A percentile compares a stretch with the other conserved stretches of the same genome.
Conservation (phyloP, 768 basidiomycete genomes). For the Mycena chlorophos region DNA sequence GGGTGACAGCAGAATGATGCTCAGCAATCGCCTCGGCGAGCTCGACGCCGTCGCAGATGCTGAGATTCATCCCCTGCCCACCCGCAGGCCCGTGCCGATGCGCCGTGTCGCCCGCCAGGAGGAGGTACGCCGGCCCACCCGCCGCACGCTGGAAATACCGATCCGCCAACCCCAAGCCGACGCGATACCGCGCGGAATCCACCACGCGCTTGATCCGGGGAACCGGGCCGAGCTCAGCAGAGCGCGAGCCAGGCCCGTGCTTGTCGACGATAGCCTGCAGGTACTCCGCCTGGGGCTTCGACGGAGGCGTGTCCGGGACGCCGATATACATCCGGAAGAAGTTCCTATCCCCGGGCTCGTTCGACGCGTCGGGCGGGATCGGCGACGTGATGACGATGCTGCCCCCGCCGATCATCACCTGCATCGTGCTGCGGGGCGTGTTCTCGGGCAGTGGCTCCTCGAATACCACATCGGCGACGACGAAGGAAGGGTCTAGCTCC, state of each 20-base stretch:
- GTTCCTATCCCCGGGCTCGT: neutral
- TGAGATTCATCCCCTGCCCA: slow-evolving; percentile 12
- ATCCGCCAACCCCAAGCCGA: neutral
- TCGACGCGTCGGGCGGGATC: no score
- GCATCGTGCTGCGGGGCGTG: neutral
- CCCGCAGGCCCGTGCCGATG: slow-evolving; percentile 9
- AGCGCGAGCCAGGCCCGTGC: slow-evolving; percentile 10
- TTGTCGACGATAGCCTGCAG: slow-evolving; percentile 11
- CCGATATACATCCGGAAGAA: slow-evolving; percentile 14
- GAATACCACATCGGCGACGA: neutral
- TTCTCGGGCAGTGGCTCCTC: neutral
- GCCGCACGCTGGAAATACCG: neutral
- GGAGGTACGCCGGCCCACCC: neutral
- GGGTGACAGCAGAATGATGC: no score
- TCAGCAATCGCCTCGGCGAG: slow-evolving; percentile 37
- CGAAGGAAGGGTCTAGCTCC: neutral
- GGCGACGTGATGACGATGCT: slow-evolving; percentile 10
- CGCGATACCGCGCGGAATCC: neutral
- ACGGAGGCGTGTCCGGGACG: slow-evolving; percentile 11
- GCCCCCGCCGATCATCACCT: slow-evolving; percentile 8
- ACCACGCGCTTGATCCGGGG: slow-evolving; percentile 3
- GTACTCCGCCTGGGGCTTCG: slow-evolving; percentile 5
- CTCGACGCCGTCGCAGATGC: slow-evolving; percentile 22
- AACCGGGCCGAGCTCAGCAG: neutral
- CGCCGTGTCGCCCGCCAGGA: slow-evolving; percentile 8